A percentile compares a stretch with the other conserved stretches of the same genome.
phyloP scores from a whole-genome alignment of 2,329 filamentous ascomycete species.

The Periconia sp. region DNA sequence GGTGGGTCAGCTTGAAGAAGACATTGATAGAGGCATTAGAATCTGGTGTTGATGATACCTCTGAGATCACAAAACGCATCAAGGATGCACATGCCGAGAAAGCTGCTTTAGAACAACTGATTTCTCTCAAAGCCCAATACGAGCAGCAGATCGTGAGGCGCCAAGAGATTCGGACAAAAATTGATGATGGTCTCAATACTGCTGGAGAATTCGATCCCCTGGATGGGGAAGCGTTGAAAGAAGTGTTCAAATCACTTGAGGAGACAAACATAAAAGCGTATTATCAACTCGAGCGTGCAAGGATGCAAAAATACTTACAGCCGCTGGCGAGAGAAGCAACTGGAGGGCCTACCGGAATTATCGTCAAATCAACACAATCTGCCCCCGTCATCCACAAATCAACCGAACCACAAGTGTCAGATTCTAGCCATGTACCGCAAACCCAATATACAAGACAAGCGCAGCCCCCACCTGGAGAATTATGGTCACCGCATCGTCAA shows the following conservation, averaged over 20 bases:
- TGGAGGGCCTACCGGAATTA: conserved; percentile 15
- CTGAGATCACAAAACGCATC: conserved; percentile 23
- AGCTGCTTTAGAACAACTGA: conserved; percentile 33
- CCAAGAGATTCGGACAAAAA: conserved; percentile 26
- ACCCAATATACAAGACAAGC: conserved; percentile 39
- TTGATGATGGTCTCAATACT: conserved; percentile 32
- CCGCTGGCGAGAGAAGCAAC: conserved; percentile 11
- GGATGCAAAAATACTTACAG: conserved; percentile 22
- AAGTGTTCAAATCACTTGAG: conserved; percentile 26
- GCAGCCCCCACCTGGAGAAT: conserved; percentile 27
- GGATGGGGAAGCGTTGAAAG: conserved; percentile 29
- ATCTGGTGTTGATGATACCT: conserved; percentile 19
- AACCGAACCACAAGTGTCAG: conserved; percentile 9
- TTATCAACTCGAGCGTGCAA: conserved; percentile 25
- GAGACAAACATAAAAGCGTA: conserved; percentile 33
- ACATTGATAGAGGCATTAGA: conserved; percentile 30
- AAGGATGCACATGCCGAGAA: conserved; percentile 28
- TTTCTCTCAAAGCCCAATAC: conserved; percentile 20
- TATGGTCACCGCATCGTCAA: conserved; percentile 28
- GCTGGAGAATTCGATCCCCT: conserved; percentile 26
- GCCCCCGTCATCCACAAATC: conserved; percentile 20
- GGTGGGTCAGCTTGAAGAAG: conserved; percentile 29
- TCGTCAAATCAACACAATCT: conserved; percentile 36
- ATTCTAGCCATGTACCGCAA: conserved; percentile 25
- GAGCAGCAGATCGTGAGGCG: conserved; percentile 20